Evolutionary conservation across 495 filamentous ascomycete genomes (phyloP).

Genomic region (Evernia prunastri): DNA sequence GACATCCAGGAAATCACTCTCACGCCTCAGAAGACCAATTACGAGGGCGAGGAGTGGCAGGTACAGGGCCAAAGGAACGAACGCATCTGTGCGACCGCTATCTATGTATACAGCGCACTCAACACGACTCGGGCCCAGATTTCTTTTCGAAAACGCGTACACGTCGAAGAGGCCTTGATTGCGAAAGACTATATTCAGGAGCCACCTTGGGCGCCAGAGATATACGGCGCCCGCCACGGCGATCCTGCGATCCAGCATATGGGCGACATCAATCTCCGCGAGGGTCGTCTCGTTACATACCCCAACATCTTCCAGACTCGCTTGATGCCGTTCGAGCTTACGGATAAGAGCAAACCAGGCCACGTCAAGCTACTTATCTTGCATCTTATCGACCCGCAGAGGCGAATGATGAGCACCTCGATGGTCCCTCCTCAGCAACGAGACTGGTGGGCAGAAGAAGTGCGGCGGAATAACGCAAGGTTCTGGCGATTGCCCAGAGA

Average conservation of each 20-base stretch:
- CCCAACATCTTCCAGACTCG: constrained; percentile 45
- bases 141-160: constrained; percentile 28
- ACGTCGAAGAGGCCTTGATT: constrained; percentile 26
- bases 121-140: no score
- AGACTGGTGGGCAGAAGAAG: constrained; percentile 33
- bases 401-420: constrained; percentile 48
- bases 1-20: constrained; percentile 35
- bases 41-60: constrained; percentile 34
- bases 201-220: constrained; percentile 30
- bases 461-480: constrained; percentile 9
- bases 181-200: constrained; percentile 29
- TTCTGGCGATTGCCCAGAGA: constrained; percentile 32
- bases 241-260: constrained; percentile 32
- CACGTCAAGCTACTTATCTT: constrained; percentile 42
- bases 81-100: constrained; percentile 36
- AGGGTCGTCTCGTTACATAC: constrained; percentile 31
- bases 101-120: constrained; percentile 27
- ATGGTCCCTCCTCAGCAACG: constrained; percentile 50
- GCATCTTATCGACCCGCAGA: constrained; percentile 50
- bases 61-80: constrained; percentile 42
- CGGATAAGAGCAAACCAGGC: constrained; percentile 44
- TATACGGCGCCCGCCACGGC: constrained; percentile 34
- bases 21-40: constrained; percentile 31
- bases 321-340: constrained; percentile 39
- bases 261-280: constrained; percentile 25